Evolutionary conservation across 768 basidiomycete genomes (phyloP).

Genomic region (Porpolomopsis calyptriformis): DNA sequence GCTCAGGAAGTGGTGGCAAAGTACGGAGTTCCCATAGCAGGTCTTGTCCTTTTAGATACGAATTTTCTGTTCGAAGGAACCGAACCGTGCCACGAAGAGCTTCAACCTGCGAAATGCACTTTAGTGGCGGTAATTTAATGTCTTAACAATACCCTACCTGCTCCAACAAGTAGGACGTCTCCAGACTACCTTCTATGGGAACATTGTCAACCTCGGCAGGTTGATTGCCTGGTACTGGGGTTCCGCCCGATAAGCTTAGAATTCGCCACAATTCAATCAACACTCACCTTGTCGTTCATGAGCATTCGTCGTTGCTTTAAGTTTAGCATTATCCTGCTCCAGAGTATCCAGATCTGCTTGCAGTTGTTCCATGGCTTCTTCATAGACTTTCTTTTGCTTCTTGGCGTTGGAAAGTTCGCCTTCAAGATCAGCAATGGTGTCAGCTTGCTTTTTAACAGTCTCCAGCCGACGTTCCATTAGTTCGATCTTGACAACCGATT

Average conservation of each 20-base stretch:
- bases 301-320: slow-evolving; percentile 58
- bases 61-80: slow-evolving; percentile 89
- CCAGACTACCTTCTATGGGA: slow-evolving; percentile 68
- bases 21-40: slow-evolving; percentile 72
- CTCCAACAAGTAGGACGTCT: slow-evolving; percentile 80
- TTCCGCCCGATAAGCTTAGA: background rate
- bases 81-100: slow-evolving; percentile 84
- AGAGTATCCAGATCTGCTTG: slow-evolving; percentile 79
- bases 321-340: slow-evolving; percentile 79
- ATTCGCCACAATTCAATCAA: slow-evolving; percentile 2
- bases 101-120: slow-evolving; percentile 52
- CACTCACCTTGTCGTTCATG: slow-evolving; percentile 62
- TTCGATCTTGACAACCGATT: slow-evolving; percentile 85
- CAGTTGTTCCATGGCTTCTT: slow-evolving; percentile 88
- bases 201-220: slow-evolving; percentile 49
- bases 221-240: slow-evolving; percentile 36
- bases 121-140: background rate
- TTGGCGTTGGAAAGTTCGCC: slow-evolving; percentile 65
- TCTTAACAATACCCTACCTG: slow-evolving; percentile 41
- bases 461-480: slow-evolving; percentile 92
- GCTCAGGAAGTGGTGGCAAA: slow-evolving; percentile 54
- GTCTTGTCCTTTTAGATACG: slow-evolving; percentile 88
- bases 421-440: slow-evolving; percentile 74
- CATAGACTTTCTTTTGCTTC: slow-evolving; percentile 83
- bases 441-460: slow-evolving; percentile 81